A percentile compares a stretch with the other conserved stretches of the same genome.
These are phyloP conservation scores for Talaromyces islandicus DNA, from an alignment of 2,329 filamentous ascomycete species.

Conservation along the genomic window DNA sequence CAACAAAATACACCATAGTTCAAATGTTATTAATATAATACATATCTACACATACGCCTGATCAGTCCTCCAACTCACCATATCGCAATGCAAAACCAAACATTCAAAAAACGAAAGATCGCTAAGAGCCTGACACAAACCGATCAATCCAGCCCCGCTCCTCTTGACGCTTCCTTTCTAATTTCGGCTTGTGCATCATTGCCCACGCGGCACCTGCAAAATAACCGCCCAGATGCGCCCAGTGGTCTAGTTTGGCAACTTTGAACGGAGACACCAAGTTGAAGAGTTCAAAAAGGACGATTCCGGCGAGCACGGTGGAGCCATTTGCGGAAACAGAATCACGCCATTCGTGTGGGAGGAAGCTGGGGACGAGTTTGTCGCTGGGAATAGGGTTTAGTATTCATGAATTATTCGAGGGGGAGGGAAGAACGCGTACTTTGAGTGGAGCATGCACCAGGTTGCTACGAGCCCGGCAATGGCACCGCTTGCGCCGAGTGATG, in stretches of 20 bases:
- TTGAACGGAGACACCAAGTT: conserved; percentile 24
- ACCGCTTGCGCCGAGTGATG: conserved; percentile 48
- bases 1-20: neutral
- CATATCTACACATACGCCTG: neutral
- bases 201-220: conserved; percentile 27
- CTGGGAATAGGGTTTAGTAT: conserved; percentile 16
- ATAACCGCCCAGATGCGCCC: conserved; percentile 39
- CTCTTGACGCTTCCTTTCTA: conserved; percentile 12
- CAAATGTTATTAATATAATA: neutral
- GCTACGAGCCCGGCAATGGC: conserved; percentile 45
- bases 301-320: conserved; percentile 28
- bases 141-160: conserved; percentile 9
- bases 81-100: neutral
- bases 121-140: conserved; percentile 7
- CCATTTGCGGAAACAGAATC: conserved; percentile 38
- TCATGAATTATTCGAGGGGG: neutral
- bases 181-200: conserved; percentile 16
- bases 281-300: conserved; percentile 33
- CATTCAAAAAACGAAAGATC: neutral
- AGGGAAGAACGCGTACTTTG: conserved; percentile 31
- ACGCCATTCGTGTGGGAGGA: conserved; percentile 34
- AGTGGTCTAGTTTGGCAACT: conserved; percentile 32
- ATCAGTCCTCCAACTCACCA: neutral
- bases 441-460: conserved; percentile 44
- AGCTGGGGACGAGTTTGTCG: conserved; percentile 27